Percentiles rank a stretch among this genome's conserved stretches.
Evolutionary conservation across 352 stramenopile genomes (phyloP).

Genomic region (Phytophthora citricola): DNA sequence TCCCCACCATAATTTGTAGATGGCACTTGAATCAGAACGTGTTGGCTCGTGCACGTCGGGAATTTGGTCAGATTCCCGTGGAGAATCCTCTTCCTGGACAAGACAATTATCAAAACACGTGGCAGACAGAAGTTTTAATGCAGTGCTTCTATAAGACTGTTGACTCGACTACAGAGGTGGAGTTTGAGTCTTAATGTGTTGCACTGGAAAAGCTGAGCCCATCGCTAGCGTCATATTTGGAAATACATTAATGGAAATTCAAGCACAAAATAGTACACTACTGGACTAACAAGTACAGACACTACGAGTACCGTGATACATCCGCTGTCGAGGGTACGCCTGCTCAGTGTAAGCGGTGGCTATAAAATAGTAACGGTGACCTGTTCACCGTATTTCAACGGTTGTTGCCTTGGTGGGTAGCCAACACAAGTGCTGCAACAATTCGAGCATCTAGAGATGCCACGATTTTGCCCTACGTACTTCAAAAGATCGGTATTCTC

Average conservation of each 20-base stretch:
- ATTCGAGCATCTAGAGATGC: background rate
- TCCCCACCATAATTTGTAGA: too few species aligned
- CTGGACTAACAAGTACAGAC: background rate
- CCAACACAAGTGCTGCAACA: background rate
- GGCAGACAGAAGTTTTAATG: too few species aligned
- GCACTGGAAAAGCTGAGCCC: background rate
- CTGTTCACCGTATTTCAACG: background rate
- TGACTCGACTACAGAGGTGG: background rate
- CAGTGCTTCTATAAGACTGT: background rate
- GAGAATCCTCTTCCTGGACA: too few species aligned
- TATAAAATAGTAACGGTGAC: background rate
- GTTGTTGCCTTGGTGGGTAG: background rate
- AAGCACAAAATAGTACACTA: background rate
- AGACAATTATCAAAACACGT: too few species aligned
- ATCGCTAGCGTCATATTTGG: background rate
- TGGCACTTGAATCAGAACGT: too few species aligned
- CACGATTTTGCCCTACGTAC: background rate
- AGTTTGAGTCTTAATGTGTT: background rate
- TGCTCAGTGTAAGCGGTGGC: background rate
- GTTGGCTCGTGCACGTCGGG: too few species aligned
- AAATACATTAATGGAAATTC: background rate
- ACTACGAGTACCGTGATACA: background rate
- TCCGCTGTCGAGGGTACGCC: background rate
- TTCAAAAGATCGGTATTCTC: background rate
- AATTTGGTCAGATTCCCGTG: too few species aligned